Percentiles rank a stretch among this genome's conserved stretches.
Evolutionary conservation across 2,329 filamentous ascomycete species (phyloP).

Genomic region (Laburnicola sp.): DNA sequence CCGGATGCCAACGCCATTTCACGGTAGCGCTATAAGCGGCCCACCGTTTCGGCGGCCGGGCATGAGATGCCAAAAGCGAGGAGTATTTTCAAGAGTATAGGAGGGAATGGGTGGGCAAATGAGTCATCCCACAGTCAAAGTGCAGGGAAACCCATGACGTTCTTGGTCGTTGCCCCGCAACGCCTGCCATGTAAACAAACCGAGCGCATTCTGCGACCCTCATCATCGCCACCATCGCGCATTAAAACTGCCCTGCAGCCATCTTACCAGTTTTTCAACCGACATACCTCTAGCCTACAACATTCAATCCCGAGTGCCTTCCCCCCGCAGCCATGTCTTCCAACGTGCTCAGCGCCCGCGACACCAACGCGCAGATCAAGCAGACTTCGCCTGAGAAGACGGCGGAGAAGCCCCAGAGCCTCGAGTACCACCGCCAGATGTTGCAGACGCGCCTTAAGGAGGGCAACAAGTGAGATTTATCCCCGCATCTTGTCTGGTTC

Average conservation of each 20-base stretch:
- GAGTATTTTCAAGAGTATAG: too few species aligned
- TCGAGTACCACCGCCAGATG: slow-evolving; percentile 78
- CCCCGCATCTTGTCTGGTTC: too few species aligned
- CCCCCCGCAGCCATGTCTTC: slow-evolving; percentile 55
- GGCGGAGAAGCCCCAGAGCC: slow-evolving; percentile 48
- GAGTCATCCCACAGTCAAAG: too few species aligned
- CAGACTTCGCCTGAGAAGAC: slow-evolving; percentile 30
- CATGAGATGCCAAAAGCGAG: too few species aligned
- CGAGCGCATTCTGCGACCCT: not conserved
- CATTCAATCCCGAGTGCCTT: not conserved
- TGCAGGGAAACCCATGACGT: not conserved
- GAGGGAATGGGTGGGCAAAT: too few species aligned
- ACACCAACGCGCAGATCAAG: slow-evolving; percentile 60
- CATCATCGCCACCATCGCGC: slow-evolving; percentile 7
- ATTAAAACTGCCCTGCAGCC: not conserved
- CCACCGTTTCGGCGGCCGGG: too few species aligned
- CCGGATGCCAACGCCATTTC: too few species aligned
- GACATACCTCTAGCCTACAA: slow-evolving; percentile 2
- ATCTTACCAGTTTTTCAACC: slow-evolving; percentile 4
- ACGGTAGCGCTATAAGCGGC: too few species aligned
- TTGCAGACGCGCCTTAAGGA: slow-evolving; percentile 70
- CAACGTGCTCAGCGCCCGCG: slow-evolving; percentile 66
- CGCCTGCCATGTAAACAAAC: slow-evolving; percentile 7
- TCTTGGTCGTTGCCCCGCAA: slow-evolving; percentile 6
- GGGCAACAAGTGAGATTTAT: slow-evolving; percentile 61